Percentiles rank a stretch among this genome's conserved stretches.
Evolutionary conservation across 805 yeast genomes (phyloP).

Genomic region (Hanseniaspora nectarophila): DNA sequence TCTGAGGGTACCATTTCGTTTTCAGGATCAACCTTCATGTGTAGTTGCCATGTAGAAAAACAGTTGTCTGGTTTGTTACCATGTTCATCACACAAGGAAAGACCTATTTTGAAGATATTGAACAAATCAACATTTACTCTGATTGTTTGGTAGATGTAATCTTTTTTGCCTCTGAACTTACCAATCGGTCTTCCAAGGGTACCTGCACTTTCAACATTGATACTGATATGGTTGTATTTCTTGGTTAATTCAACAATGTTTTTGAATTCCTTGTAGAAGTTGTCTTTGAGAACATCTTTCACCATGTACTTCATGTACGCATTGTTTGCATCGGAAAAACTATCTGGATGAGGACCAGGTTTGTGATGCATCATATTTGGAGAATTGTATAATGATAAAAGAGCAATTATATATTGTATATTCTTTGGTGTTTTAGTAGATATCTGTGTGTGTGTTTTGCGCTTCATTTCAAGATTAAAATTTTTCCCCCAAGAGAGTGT

Average conservation of each 20-base stretch:
- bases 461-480: too few species aligned
- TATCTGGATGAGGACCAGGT: not conserved
- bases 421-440: too few species aligned
- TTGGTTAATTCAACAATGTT: slow-evolving; percentile 47
- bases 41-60: slow-evolving; percentile 90
- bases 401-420: too few species aligned
- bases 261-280: slow-evolving; percentile 55
- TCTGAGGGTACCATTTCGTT: slow-evolving; percentile 79
- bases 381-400: too few species aligned
- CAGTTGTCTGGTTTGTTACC: slow-evolving; percentile 59
- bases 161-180: slow-evolving; percentile 73
- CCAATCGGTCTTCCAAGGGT: slow-evolving; percentile 94
- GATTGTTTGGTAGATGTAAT: slow-evolving; percentile 91
- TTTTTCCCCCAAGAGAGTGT: too few species aligned
- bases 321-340: slow-evolving; percentile 11
- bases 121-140: slow-evolving; percentile 81
- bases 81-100: slow-evolving; percentile 55
- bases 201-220: slow-evolving; percentile 92
- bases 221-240: slow-evolving; percentile 47
- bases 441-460: too few species aligned
- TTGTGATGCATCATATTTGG: not conserved
- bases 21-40: slow-evolving; percentile 66
- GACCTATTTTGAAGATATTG: slow-evolving; percentile 74
- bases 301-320: slow-evolving; percentile 23
- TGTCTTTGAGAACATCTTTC: slow-evolving; percentile 64